Evolutionary conservation across 345 rosid species (phyloP), one percentile per base, ranked within the genome.

Genomic region (Orychophragmus violaceus): DNA sequence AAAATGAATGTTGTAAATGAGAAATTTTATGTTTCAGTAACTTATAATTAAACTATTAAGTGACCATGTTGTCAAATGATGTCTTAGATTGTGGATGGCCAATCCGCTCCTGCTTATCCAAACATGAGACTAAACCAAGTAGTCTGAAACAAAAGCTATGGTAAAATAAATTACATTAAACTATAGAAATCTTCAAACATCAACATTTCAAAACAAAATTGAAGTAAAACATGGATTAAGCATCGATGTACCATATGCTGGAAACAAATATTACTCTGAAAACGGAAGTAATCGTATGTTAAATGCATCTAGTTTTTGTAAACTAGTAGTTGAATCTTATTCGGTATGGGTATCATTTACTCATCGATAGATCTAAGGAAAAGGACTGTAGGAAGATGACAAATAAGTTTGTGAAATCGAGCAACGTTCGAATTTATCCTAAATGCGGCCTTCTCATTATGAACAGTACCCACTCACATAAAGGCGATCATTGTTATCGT

Each of bases 371-470:
- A 44, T 54, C 51, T n/a, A 36, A 27, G 29, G 28, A 73, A 66
- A 66, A 60, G 17, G 77, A 59, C 67, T n/a, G 32, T 41, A 8
- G 37, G 77, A 64, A 64, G 45, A 58, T 37, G 72, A 75, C 78
- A 69, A 69, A 54, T 0, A 0, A 8, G 44, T 56, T 48, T 39
- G 36, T 58, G 50, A 16, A 53, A 57, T 27, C 79, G 70, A 74
- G 81, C 37, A 78, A 74, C 76, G 81, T 74, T 70, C 81, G 64
- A 61, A 74, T 74, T 60, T 45, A 44, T 68, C 78, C 9, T 27
- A 36, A 41, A 42, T n/a, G n/a, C n/a, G n/a, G 4, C 30, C 27
- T 58, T 59, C 46, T 48, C 49, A 22, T 37, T 59, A 28, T 17
- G 19, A 22, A 27, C 35, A n/a, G n/a, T n/a, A n/a, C n/a, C n/a